Evolutionary conservation across 2,329 filamentous ascomycete species (phyloP).

Genomic region (Pseudogymnoascus sp.): DNA sequence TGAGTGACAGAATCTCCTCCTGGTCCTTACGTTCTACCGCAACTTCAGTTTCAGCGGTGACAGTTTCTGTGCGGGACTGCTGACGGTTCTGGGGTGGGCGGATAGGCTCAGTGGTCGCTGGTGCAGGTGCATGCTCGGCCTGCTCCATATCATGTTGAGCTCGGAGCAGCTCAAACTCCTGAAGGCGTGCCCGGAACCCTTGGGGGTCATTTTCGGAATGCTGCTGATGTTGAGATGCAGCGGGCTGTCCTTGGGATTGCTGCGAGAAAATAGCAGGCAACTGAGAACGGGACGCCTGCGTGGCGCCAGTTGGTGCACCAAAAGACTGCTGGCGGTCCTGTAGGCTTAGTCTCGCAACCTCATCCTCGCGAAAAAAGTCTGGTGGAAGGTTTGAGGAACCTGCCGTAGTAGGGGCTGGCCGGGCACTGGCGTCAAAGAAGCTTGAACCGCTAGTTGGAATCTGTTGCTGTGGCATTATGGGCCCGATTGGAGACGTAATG

Average conservation of each 20-base stretch:
- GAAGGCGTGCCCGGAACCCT: constrained; percentile 56
- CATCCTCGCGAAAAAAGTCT: constrained; percentile 61
- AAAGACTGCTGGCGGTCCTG: constrained; percentile 19
- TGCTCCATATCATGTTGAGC: constrained; percentile 58
- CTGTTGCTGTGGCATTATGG: constrained; percentile 44
- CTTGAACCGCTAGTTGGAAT: constrained; percentile 47
- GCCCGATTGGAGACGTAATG: constrained; percentile 76
- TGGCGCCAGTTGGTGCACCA: constrained; percentile 16
- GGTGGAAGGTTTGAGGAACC: constrained; percentile 36
- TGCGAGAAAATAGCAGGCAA: constrained; percentile 24
- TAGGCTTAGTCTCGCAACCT: constrained; percentile 62
- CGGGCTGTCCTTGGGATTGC: constrained; percentile 32
- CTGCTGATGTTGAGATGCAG: constrained; percentile 55
- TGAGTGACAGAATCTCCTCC: constrained; percentile 57
- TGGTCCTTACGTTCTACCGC: constrained; percentile 14
- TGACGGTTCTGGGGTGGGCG: constrained; percentile 20
- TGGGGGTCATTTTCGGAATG: constrained; percentile 46
- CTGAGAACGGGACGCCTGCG: constrained; percentile 22
- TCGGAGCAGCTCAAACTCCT: constrained; percentile 74
- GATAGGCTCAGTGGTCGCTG: constrained; percentile 28
- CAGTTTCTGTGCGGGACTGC: constrained; percentile 14
- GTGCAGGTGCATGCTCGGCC: constrained; percentile 15
- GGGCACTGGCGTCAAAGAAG: constrained; percentile 57
- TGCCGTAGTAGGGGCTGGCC: constrained; percentile 33
- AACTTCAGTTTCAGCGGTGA: constrained; percentile 13